Conservation (phyloP, 108 stramenopile genomes). For the Licmophora abbreviata region DNA sequence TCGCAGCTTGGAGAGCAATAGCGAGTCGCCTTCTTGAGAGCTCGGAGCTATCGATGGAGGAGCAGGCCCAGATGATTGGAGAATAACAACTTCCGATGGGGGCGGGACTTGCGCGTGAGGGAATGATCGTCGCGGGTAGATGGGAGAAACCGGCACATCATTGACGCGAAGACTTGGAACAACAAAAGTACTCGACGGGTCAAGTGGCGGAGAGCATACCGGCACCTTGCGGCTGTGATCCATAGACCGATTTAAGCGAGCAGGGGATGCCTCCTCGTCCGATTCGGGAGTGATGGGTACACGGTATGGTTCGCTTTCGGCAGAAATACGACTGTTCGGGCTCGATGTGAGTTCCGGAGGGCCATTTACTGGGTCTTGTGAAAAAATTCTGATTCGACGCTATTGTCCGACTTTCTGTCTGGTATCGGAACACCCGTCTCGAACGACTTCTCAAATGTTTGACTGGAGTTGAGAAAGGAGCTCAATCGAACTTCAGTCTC, state of each 20-base stretch:
- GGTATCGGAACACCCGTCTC: background rate
- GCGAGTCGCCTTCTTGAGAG: background rate
- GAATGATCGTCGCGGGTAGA: background rate
- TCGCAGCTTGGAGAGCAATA: background rate
- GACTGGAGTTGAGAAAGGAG: background rate
- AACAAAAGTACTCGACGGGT: background rate
- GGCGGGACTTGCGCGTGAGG: background rate
- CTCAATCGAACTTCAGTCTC: background rate
- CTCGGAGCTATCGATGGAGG: background rate
- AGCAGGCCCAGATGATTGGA: too few relatives aligned
- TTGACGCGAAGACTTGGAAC: too few relatives aligned
- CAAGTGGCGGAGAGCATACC: background rate
- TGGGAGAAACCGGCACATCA: background rate
- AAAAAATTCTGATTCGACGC: too few relatives aligned
- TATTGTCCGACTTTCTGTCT: background rate
- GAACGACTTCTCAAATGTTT: background rate
- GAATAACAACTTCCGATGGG: constrained; percentile 2
- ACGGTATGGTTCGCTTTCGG: too few relatives aligned
- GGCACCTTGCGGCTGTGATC: background rate
- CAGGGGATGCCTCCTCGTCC: background rate
- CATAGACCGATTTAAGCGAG: background rate
- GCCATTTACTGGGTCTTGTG: too few relatives aligned
- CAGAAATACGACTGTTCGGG: too few relatives aligned
- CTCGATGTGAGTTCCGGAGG: too few relatives aligned
- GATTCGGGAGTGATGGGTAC: too few relatives aligned